Evolutionary conservation across 2,329 filamentous ascomycete genomes (phyloP).

Genomic region (Plenodomus biglobosus): DNA sequence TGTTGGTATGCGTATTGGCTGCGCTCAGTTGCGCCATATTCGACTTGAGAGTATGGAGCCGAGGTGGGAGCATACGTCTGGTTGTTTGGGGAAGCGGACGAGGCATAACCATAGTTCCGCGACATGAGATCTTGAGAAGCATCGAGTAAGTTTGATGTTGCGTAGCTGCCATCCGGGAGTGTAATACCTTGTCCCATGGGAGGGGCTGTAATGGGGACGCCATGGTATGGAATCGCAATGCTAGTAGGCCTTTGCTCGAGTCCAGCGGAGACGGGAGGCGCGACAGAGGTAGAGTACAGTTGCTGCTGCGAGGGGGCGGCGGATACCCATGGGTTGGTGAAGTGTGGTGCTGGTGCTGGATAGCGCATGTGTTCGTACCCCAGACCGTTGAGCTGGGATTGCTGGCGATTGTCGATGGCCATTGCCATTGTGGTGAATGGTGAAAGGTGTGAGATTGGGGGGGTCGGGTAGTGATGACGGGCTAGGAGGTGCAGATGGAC

Average conservation of each 20-base stretch:
- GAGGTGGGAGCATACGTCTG: conserved; percentile 67
- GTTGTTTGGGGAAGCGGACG: conserved; percentile 69
- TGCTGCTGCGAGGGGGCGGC: conserved; percentile 58
- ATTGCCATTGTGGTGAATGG: conserved; percentile 71
- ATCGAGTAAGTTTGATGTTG: conserved; percentile 68
- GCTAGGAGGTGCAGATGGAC: conserved; percentile 26
- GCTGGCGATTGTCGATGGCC: conserved; percentile 88
- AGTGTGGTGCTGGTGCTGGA: conserved; percentile 63
- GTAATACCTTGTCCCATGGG: conserved; percentile 70
- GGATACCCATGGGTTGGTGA: conserved; percentile 86
- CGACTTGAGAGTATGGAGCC: conserved; percentile 73
- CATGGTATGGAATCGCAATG: conserved; percentile 71
- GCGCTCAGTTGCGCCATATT: conserved; percentile 62
- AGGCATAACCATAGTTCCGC: conserved; percentile 68
- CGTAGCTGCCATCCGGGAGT: conserved; percentile 63
- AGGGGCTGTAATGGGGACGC: conserved; percentile 71
- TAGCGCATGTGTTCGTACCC: conserved; percentile 81
- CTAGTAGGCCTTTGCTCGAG: conserved; percentile 58
- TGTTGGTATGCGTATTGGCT: conserved; percentile 60
- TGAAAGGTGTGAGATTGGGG: conserved; percentile 5
- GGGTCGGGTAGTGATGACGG: conserved; percentile 13
- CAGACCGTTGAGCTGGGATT: conserved; percentile 64
- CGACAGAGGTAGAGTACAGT: conserved; percentile 67
- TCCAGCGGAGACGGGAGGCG: conserved; percentile 53
- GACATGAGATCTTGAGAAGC: conserved; percentile 75